Evolutionary conservation across 148 eudicot species (phyloP).

Genomic region (Simmondsia chinensis): DNA sequence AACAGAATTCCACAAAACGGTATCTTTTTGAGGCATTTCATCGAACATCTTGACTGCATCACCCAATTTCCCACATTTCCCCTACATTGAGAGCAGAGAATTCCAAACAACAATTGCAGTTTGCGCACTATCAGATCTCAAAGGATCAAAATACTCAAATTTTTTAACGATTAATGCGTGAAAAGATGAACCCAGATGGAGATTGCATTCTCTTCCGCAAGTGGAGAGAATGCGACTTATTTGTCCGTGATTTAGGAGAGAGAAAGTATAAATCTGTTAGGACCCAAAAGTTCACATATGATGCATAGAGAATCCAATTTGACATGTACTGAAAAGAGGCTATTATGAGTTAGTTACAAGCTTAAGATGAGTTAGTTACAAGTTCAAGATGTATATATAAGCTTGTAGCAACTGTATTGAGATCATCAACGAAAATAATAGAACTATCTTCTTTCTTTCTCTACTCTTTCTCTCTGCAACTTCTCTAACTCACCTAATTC

Average conservation of each 20-base stretch:
- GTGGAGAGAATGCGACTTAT: constrained; percentile 37
- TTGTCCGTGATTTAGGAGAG: constrained; percentile 23
- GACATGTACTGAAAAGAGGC: no score
- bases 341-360: no score
- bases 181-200: constrained; percentile 58
- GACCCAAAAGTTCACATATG: no score
- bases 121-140: background rate
- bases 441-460: no score
- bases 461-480: no score
- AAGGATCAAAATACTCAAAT: constrained; percentile 16
- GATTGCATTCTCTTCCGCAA: constrained; percentile 43
- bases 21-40: constrained; percentile 56
- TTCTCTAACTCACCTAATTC: no score
- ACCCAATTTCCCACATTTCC: constrained; percentile 23
- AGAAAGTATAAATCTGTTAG: background rate
- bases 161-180: constrained; percentile 60
- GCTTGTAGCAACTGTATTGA: no score
- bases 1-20: constrained; percentile 64
- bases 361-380: no score
- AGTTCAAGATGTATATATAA: no score
- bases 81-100: constrained; percentile 48
- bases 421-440: no score
- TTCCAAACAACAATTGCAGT: constrained; percentile 44
- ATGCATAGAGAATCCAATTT: no score
- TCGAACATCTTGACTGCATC: constrained; percentile 69